Conservation (phyloP, 306 rosid species). For the Quercus dentata region DNA sequence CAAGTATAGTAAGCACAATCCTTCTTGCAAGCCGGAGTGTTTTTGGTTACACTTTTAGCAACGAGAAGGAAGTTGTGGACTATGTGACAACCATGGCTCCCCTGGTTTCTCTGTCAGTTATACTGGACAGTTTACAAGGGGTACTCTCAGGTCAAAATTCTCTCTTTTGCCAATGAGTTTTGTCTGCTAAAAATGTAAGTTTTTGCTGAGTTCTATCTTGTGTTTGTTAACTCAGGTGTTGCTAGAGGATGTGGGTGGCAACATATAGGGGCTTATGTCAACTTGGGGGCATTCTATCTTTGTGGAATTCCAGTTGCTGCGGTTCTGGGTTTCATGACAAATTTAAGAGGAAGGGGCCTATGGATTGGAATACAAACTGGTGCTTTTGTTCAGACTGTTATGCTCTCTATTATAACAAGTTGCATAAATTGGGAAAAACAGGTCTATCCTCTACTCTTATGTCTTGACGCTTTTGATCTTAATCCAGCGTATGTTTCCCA, state of each 20-base stretch:
- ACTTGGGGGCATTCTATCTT: conserved; percentile 64
- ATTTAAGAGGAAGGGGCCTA: conserved; percentile 59
- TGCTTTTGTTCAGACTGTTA: conserved; percentile 38
- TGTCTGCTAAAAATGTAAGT: not conserved
- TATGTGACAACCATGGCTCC: conserved; percentile 72
- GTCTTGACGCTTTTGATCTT: not conserved
- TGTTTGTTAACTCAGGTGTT: conserved; percentile 36
- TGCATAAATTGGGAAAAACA: conserved; percentile 56
- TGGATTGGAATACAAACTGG: conserved; percentile 75
- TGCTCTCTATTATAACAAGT: conserved; percentile 44
- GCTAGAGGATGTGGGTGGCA: conserved; percentile 87
- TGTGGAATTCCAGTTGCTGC: conserved; percentile 71
- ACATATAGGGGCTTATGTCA: conserved; percentile 60
- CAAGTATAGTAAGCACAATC: conserved; percentile 31
- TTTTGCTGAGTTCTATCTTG: not conserved
- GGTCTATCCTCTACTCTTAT: conserved; percentile 29
- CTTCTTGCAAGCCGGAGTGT: conserved; percentile 45
- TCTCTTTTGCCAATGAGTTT: not conserved
- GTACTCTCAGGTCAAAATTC: conserved; percentile 50
- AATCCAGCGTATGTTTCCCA: not conserved
- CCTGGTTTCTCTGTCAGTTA: conserved; percentile 44
- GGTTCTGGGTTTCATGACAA: conserved; percentile 44
- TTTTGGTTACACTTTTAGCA: conserved; percentile 61
- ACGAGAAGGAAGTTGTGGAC: conserved; percentile 58
- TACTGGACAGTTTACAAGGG: conserved; percentile 58